phyloP scores from a whole-genome alignment of 1,139 yeast species.

The Blastobotrys persicus region DNA sequence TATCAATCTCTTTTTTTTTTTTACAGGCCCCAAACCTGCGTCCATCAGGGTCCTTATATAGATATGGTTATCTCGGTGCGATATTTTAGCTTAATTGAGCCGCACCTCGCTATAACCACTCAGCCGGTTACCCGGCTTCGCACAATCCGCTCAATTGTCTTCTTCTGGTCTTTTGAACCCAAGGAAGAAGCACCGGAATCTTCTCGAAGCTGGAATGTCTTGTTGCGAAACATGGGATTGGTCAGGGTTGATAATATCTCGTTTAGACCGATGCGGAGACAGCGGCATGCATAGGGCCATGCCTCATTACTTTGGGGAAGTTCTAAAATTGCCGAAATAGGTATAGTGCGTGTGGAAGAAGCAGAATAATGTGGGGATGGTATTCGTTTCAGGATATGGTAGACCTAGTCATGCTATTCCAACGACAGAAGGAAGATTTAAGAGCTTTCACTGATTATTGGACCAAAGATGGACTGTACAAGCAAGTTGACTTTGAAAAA shows the following conservation, averaged over 20 bases:
- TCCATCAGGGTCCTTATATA: too few relatives aligned
- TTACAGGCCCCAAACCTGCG: background rate
- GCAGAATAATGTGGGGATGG: background rate
- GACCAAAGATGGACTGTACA: background rate
- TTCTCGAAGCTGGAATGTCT: too few relatives aligned
- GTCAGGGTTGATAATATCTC: too few relatives aligned
- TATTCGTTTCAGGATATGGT: too few relatives aligned
- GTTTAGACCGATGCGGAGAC: too few relatives aligned
- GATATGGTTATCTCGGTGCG: background rate
- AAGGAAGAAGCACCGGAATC: too few relatives aligned
- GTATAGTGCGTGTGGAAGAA: background rate
- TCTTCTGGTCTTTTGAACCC: too few relatives aligned
- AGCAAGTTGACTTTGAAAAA: background rate
- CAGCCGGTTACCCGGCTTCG: background rate
- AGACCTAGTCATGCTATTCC: background rate
- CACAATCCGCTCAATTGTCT: background rate
- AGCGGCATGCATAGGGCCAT: background rate
- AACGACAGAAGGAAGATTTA: background rate
- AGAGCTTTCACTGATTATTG: background rate
- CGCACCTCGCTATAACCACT: background rate
- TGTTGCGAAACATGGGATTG: too few relatives aligned
- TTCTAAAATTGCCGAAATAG: background rate
- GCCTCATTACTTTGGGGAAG: background rate
- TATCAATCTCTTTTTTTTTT: background rate
- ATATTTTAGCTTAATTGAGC: background rate